phyloP scores from a whole-genome alignment of 2,329 filamentous ascomycete species.

The Lasiodiplodia sp. region DNA sequence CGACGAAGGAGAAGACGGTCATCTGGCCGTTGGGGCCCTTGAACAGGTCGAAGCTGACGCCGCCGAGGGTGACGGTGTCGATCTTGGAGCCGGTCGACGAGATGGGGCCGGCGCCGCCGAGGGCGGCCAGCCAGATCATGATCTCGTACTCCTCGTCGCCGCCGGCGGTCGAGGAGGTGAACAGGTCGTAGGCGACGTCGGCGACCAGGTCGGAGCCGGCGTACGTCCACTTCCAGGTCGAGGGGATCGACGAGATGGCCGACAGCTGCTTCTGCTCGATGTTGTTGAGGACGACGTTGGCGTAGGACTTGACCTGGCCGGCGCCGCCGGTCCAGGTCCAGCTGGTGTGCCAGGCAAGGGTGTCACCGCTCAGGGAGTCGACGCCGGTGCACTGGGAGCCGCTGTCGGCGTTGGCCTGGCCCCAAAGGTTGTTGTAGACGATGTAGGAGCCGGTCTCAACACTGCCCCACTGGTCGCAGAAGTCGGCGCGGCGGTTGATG shows the following conservation, averaged over 20 bases:
- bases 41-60: constrained; percentile 65
- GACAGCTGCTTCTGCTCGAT: constrained; percentile 43
- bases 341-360: constrained; percentile 54
- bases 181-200: constrained; percentile 69
- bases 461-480: constrained; percentile 44
- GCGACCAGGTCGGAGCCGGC: constrained; percentile 58
- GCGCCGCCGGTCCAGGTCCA: constrained; percentile 52
- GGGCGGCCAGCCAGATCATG: constrained; percentile 70
- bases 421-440: constrained; percentile 56
- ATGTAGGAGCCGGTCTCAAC: constrained; percentile 41
- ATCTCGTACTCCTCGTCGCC: constrained; percentile 65
- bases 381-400: constrained; percentile 57
- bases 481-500: constrained; percentile 43
- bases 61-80: constrained; percentile 62
- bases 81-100: constrained; percentile 63
- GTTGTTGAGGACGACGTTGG: constrained; percentile 50
- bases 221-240: constrained; percentile 59
- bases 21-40: constrained; percentile 66
- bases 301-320: constrained; percentile 52
- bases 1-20: constrained; percentile 69
- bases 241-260: constrained; percentile 51
- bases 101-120: constrained; percentile 66
- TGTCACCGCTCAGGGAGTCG: constrained; percentile 46
- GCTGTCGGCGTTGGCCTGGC: constrained; percentile 47
- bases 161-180: constrained; percentile 60